Evolutionary conservation across 495 filamentous ascomycete species (phyloP).

Genomic region (Halenospora varia): DNA sequence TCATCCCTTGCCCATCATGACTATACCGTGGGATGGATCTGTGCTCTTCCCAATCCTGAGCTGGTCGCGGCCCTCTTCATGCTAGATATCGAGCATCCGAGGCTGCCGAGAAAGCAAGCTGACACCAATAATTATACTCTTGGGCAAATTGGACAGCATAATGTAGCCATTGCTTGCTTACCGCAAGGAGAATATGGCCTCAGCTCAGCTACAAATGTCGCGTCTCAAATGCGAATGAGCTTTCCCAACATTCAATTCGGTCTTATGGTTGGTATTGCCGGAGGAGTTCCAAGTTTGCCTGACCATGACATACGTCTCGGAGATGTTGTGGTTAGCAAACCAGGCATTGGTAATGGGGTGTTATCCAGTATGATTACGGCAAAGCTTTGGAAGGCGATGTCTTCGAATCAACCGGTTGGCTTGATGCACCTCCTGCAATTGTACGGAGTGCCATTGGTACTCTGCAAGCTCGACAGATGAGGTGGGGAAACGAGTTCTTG

Average conservation of each 20-base stretch:
- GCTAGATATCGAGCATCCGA: conserved; percentile 42
- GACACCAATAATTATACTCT: conserved; percentile 32
- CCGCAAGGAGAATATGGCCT: conserved; percentile 28
- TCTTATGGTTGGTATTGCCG: conserved; percentile 41
- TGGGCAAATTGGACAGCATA: conserved; percentile 29
- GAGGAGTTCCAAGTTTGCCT: conserved; percentile 5
- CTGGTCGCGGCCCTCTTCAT: conserved; percentile 38
- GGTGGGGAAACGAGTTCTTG: not conserved
- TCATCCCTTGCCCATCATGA: conserved; percentile 23
- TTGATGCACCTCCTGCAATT: conserved; percentile 27
- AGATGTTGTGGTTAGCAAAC: conserved; percentile 18
- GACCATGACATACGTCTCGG: conserved; percentile 17
- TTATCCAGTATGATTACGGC: conserved; percentile 22
- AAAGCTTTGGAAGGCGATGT: conserved; percentile 6
- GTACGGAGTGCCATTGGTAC: conserved; percentile 23
- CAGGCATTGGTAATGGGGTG: conserved; percentile 7
- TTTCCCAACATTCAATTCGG: conserved; percentile 39
- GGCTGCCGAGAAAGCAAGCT: not conserved
- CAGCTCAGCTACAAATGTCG: conserved; percentile 27
- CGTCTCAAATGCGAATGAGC: conserved; percentile 30
- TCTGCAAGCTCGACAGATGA: conserved; percentile 6
- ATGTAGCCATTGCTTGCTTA: conserved; percentile 33
- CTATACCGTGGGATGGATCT: conserved; percentile 50
- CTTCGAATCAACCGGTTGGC: conserved; percentile 8
- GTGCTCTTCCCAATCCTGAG: conserved; percentile 36